Base-by-base conservation (phyloP, 345 rosid species). In the Orychophragmus violaceus region DNA sequence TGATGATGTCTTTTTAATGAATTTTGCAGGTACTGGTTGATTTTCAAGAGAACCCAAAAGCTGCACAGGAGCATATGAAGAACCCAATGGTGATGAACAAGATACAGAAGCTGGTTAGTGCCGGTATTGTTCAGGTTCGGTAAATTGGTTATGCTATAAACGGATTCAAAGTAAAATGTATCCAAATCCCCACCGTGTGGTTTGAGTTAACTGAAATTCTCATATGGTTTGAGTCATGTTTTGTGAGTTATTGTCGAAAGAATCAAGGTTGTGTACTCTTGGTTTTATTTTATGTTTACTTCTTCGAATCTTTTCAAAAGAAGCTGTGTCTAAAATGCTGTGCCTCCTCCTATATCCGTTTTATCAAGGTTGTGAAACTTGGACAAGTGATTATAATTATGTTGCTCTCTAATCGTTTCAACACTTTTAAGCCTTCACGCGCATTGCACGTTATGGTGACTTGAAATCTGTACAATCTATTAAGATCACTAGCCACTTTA, bases 51-150 rank as follows among this genome's bases (percentile, higher is more conserved):
- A 90, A 88, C 50, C 97, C 96, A 0, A 94, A 87, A 81, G 76
- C 99, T 21, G 97, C 96, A 4, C 97, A 90, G 37, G 97, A 94
- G 11, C 99, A 94, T 72, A 81, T 70, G 80, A 90, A 83, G 85
- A 88, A 90, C 68, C 95, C 98, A 18, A 81, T 82, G 92, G 98
- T 93, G 71, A 86, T 88, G 97, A 81, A 62, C 80, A 93, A 93
- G 82, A 85, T 93, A 65, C 97, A 93, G 76, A 93, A 93, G 83
- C 81, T 90, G 75, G 79, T 94, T 80, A 77, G 76, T 24, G 92
- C 97, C 0, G 98, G 98, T 56, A 93, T 94, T 32, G 97, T 94
- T 52, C 97, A 94, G 78, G 79, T 90, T 10, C 84, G 79, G 75
- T 90, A 76, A 69, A 57, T 19, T 35, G 59, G 57, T 12, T 12